These are phyloP conservation scores for Penicillium canariense DNA, from an alignment of 495 filamentous ascomycete species.

Conservation along the genomic window DNA sequence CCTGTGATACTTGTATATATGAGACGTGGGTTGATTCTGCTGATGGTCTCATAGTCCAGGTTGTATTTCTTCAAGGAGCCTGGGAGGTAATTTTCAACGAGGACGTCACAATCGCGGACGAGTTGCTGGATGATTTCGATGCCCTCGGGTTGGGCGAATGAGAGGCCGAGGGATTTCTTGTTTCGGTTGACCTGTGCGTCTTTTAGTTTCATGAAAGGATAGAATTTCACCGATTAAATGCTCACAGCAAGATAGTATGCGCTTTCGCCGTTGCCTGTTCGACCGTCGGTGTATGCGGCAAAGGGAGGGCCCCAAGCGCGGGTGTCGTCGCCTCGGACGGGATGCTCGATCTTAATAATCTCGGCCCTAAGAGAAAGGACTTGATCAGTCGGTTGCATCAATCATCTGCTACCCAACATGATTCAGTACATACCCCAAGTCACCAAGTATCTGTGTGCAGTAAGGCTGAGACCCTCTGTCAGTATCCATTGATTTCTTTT, in stretches of 20 bases:
- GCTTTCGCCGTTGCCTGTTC: constrained; percentile 64
- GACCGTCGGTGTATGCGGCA: constrained; percentile 69
- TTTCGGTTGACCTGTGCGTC: constrained; percentile 60
- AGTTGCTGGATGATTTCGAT: constrained; percentile 79
- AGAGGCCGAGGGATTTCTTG: constrained; percentile 87
- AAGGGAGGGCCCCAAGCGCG: constrained; percentile 96
- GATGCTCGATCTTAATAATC: constrained; percentile 96
- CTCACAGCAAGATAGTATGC: constrained; percentile 89
- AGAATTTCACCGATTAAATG: no score
- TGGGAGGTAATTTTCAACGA: constrained; percentile 94
- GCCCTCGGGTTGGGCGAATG: constrained; percentile 76
- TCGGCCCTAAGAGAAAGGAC: constrained; percentile 64
- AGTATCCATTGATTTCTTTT: neutral
- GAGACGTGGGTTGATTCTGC: constrained; percentile 67
- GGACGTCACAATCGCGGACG: constrained; percentile 76
- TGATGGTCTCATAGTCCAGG: constrained; percentile 75
- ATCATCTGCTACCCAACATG: neutral
- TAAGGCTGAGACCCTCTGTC: constrained; percentile 63
- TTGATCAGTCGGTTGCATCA: neutral
- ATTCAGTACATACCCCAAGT: constrained; percentile 71
- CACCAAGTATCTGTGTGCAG: constrained; percentile 94
- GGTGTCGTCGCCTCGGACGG: constrained; percentile 87
- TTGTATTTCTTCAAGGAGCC: constrained; percentile 80
- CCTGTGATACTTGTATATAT: constrained; percentile 67
- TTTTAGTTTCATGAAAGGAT: constrained; percentile 7